These are phyloP conservation scores for Sporisorium graminicola DNA, from an alignment of 1,284 basidiomycete species.

Conservation along the genomic window DNA sequence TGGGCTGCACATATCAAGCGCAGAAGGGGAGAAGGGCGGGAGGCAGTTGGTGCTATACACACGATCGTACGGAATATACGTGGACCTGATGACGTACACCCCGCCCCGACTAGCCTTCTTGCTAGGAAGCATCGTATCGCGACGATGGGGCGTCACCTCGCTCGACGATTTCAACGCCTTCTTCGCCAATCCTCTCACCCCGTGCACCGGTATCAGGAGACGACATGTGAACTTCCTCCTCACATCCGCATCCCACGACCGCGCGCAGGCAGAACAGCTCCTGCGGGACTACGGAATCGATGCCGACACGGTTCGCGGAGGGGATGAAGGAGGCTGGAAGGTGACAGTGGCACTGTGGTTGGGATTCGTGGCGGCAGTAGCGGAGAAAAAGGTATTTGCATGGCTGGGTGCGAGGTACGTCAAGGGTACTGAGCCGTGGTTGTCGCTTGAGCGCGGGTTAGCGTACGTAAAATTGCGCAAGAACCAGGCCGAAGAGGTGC, in stretches of 20 bases:
- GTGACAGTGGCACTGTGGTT: conserved; percentile 16
- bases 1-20: conserved; percentile 1
- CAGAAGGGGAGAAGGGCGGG: background rate
- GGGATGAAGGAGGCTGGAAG: background rate
- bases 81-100: conserved; percentile 73
- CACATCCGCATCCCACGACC: conserved; percentile 52
- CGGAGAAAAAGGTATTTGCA: conserved; percentile 36
- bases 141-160: conserved; percentile 69
- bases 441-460: conserved; percentile 35
- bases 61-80: conserved; percentile 75
- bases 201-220: conserved; percentile 1
- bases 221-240: conserved; percentile 38
- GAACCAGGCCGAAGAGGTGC: background rate
- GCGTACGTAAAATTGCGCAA: conserved; percentile 7
- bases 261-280: conserved; percentile 69
- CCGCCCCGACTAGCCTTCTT: conserved; percentile 72
- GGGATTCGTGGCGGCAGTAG: conserved; percentile 16
- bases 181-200: conserved; percentile 25
- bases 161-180: conserved; percentile 71
- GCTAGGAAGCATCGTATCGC: conserved; percentile 60
- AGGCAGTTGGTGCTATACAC: conserved; percentile 70
- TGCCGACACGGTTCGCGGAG: conserved; percentile 67
- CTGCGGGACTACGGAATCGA: conserved; percentile 70
- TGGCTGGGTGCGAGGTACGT: conserved; percentile 51
- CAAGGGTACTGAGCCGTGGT: conserved; percentile 49